Evolutionary conservation across 1,284 basidiomycete species (phyloP).

Genomic region (Farysia itapuensis): DNA sequence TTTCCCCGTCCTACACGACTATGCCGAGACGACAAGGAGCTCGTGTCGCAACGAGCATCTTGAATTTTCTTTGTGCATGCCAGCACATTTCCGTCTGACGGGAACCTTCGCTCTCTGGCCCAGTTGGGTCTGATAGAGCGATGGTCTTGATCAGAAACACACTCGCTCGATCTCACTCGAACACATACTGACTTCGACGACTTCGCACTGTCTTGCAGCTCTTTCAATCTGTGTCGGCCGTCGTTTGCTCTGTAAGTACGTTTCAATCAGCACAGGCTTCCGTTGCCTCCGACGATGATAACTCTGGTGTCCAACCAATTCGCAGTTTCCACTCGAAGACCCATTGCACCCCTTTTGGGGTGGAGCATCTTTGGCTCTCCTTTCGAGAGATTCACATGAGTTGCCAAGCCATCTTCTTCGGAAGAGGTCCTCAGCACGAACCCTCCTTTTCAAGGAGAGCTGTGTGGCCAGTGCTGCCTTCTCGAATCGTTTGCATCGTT

Average conservation of each 20-base stretch:
- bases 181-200: too few species aligned
- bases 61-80: slow-evolving; percentile 56
- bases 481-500: slow-evolving; percentile 55
- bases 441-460: slow-evolving; percentile 55
- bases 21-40: slow-evolving; percentile 60
- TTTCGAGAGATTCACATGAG: slow-evolving; percentile 53
- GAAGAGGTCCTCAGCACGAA: slow-evolving; percentile 56
- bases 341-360: slow-evolving; percentile 47
- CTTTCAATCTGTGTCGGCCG: too few species aligned
- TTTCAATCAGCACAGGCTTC: too few species aligned
- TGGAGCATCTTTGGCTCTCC: slow-evolving; percentile 57
- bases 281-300: slow-evolving; percentile 60
- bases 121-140: too few species aligned
- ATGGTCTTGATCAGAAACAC: too few species aligned
- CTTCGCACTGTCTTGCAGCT: too few species aligned
- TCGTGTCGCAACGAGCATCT: slow-evolving; percentile 54
- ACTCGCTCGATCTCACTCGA: too few species aligned
- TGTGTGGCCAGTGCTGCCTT: slow-evolving; percentile 50
- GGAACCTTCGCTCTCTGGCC: slow-evolving; percentile 7
- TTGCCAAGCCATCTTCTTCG: slow-evolving; percentile 48
- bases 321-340: slow-evolving; percentile 61
- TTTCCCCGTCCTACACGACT: slow-evolving; percentile 60
- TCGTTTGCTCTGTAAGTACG: too few species aligned
- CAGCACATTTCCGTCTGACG: slow-evolving; percentile 58
- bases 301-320: slow-evolving; percentile 60